Percentiles rank a stretch among this genome's conserved stretches.
These are phyloP conservation scores for Mucor circinelloides DNA, from an alignment of 371 early-diverging fungal genomes.

Conservation along the genomic window DNA sequence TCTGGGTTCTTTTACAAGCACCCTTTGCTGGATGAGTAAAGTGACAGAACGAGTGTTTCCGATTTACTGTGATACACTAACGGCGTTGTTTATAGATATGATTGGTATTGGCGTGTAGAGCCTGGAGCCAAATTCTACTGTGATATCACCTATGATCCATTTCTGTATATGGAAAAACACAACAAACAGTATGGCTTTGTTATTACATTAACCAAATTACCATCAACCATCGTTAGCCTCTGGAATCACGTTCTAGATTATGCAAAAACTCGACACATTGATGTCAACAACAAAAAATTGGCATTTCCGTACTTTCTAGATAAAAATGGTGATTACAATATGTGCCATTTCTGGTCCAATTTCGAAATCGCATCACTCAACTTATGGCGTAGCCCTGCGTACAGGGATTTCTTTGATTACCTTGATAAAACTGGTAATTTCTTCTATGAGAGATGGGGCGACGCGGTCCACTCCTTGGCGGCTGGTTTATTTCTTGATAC, in stretches of 20 bases:
- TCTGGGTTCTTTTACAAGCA: conserved; percentile 92
- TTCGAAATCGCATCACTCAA: conserved; percentile 90
- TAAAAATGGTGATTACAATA: conserved; percentile 51
- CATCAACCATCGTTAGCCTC: conserved; percentile 75
- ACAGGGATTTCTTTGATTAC: conserved; percentile 62
- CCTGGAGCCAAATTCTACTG: conserved; percentile 83
- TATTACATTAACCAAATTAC: conserved; percentile 71
- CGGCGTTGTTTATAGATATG: conserved; percentile 49
- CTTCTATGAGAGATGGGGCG: conserved; percentile 74
- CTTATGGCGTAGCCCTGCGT: conserved; percentile 71
- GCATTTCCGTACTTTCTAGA: conserved; percentile 48
- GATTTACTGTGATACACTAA: too few relatives aligned
- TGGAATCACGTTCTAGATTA: conserved; percentile 63
- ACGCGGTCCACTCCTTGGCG: conserved; percentile 87
- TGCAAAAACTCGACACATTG: conserved; percentile 47
- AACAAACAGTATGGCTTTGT: conserved; percentile 80
- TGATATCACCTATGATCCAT: conserved; percentile 85
- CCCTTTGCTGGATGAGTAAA: conserved; percentile 71
- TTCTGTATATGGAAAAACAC: conserved; percentile 73
- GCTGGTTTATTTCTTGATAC: conserved; percentile 81
- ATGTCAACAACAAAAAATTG: conserved; percentile 17
- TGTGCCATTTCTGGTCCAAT: conserved; percentile 92
- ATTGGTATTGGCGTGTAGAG: conserved; percentile 92
- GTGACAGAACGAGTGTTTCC: too few relatives aligned
- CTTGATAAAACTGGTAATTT: conserved; percentile 68